Percentiles rank a stretch among this genome's conserved stretches.
phyloP scores from a whole-genome alignment of 139 green algal genomes.

The Edaphochlamys debaryana region DNA sequence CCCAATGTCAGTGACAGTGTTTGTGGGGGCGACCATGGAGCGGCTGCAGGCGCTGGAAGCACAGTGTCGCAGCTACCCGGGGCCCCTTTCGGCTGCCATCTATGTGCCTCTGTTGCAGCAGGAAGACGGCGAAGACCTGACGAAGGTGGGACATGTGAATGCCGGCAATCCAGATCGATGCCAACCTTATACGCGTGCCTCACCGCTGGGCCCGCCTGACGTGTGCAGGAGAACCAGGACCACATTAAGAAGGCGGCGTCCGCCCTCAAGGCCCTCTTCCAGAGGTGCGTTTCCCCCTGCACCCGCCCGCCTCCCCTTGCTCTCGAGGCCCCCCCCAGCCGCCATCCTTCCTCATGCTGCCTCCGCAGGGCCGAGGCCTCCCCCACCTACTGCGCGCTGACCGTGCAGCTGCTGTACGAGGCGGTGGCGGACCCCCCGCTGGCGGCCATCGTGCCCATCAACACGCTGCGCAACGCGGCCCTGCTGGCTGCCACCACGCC shows the following conservation, averaged over 20 bases:
- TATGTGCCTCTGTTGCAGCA: slow-evolving; percentile 51
- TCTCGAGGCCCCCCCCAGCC: no score
- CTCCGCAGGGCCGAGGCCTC: slow-evolving; percentile 39
- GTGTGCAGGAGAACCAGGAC: no score
- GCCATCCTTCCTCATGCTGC: no score
- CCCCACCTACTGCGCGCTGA: slow-evolving; percentile 36
- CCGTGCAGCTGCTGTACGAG: slow-evolving; percentile 60
- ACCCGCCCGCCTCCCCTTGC: no score
- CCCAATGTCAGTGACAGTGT: slow-evolving; percentile 51
- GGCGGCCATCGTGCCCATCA: slow-evolving; percentile 61
- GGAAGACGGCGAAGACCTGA: slow-evolving; percentile 1
- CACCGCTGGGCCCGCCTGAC: no score
- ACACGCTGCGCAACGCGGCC: slow-evolving; percentile 59
- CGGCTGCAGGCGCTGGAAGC: slow-evolving; percentile 52
- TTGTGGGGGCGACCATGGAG: slow-evolving; percentile 48
- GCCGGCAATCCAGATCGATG: no score
- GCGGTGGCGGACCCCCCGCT: slow-evolving; percentile 48
- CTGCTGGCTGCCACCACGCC: slow-evolving; percentile 51
- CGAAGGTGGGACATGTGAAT: background rate
- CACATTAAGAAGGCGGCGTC: no score
- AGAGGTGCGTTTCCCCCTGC: no score
- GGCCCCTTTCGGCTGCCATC: slow-evolving; percentile 54
- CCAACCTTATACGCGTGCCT: no score
- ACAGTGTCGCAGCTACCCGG: slow-evolving; percentile 56
- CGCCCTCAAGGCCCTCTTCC: no score